phyloP scores from a whole-genome alignment of 768 basidiomycete genomes.

The Gloeopeniophorella convolvens region DNA sequence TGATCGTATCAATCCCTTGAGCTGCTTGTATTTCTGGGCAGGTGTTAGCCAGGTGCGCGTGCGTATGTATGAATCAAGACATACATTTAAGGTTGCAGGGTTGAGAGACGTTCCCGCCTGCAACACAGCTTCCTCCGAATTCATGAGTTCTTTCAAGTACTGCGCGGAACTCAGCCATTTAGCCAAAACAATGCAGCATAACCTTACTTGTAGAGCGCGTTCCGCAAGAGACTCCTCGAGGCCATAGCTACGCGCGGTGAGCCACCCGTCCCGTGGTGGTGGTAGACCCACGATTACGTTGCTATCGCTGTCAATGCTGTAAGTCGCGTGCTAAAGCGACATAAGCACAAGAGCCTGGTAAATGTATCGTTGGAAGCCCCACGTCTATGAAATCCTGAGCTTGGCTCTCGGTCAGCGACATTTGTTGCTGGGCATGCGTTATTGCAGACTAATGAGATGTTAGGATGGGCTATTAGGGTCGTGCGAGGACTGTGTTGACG shows the following conservation, averaged over 20 bases:
- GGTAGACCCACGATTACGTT: conserved; percentile 17
- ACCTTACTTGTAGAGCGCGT: conserved; percentile 12
- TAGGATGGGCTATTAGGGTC: neutral
- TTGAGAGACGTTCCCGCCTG: neutral
- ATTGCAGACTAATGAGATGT: conserved; percentile 14
- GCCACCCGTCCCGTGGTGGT: conserved; percentile 14
- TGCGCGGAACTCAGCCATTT: neutral
- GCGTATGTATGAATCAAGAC: neutral
- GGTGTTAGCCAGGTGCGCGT: neutral
- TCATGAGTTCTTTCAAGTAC: conserved; percentile 18
- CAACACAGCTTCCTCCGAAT: conserved; percentile 7
- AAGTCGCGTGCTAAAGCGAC: conserved; percentile 14
- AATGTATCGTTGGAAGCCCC: neutral
- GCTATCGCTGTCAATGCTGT: conserved; percentile 17
- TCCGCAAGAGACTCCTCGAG: conserved; percentile 18
- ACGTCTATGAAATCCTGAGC: conserved; percentile 22
- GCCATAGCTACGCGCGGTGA: conserved; percentile 13
- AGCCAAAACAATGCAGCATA: neutral
- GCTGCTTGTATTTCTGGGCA: conserved; percentile 15
- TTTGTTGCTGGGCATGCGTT: conserved; percentile 15
- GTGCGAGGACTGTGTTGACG: neutral
- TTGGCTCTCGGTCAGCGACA: conserved; percentile 14
- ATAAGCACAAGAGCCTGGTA: neutral
- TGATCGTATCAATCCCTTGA: conserved; percentile 13
- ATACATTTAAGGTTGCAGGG: neutral